Evolutionary conservation across 1,284 basidiomycete genomes (phyloP), one percentile per base, ranked within the genome.

Genomic region (Cutaneotrichosporon cutaneum): DNA sequence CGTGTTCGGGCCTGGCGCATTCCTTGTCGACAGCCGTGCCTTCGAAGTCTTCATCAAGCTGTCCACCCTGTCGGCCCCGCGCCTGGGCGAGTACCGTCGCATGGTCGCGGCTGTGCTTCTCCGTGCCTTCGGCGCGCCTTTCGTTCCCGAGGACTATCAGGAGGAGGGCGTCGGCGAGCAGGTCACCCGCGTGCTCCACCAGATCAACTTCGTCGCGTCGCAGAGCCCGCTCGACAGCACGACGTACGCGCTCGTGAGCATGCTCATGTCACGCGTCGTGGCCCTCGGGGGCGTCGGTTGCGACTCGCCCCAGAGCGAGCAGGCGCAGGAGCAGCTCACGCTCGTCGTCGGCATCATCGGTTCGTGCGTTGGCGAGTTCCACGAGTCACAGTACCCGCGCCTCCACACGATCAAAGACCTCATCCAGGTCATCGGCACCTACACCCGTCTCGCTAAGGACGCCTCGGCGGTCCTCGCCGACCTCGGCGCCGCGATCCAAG

Each of bases 371-470:
- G 86, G 86, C 53, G 88, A 92, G 82, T 95, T 91, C 71, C 80
- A 83, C 1, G 83, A 90, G 60, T 47, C 79, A 4, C 81, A 85
- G 0, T 96, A 89, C 80, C 93, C 93, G 1, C 86, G 92, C 8
- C 75, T 85, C 18, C 80, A 83, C 56, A 86, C 88, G 0, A 87
- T 97, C 62, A 81, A 86, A 61, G 85, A 87, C 61, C 84, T 98
- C 9, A 80, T 97, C 30, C 83, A 87, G 56, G 84, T 91, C 54
- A 89, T 97, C 61, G 84, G 86, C 54, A 84, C 83, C 36, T 90
- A 95, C 67, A 89, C 92, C 0, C 87, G 88, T 59, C 83, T 97
- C 13, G 88, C 87, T 57, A 94, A 96, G 78, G 88, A 92, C 45
- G 91, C 90, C 0, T 89, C 92, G 0, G 88, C 90, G 0, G 86